Evolutionary conservation across 257 asterid species (phyloP).

Genomic region (Solanum tacnaense): DNA sequence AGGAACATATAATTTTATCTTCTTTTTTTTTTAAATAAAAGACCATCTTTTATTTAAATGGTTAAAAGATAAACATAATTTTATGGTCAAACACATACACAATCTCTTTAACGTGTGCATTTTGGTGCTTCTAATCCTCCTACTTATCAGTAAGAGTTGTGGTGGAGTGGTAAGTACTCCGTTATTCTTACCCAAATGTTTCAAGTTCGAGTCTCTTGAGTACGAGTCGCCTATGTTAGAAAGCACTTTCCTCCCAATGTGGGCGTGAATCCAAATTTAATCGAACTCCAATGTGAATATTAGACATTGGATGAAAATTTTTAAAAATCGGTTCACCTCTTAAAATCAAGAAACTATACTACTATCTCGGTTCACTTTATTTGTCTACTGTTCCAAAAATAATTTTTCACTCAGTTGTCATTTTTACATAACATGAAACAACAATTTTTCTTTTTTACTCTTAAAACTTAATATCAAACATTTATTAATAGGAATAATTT

Average conservation of each 20-base stretch:
- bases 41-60: neutral
- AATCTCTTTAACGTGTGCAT: neutral
- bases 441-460: too few relatives aligned
- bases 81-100: neutral
- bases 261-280: fast-evolving
- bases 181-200: neutral
- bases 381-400: neutral
- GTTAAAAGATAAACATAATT: too few relatives aligned
- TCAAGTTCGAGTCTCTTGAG: neutral
- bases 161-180: too few relatives aligned
- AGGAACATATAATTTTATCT: neutral
- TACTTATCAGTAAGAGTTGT: neutral
- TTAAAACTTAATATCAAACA: too few relatives aligned
- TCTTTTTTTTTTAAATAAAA: too few relatives aligned
- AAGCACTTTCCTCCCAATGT: fast-evolving
- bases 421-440: neutral
- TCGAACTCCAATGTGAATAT: too few relatives aligned
- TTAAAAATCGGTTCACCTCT: neutral
- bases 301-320: fast-evolving
- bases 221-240: fast-evolving
- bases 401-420: fast-evolving
- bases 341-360: neutral
- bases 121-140: neutral
- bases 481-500: fast-evolving
- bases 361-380: too few relatives aligned